phyloP scores from a whole-genome alignment of 495 filamentous ascomycete species.

The Trichoderma virens region DNA sequence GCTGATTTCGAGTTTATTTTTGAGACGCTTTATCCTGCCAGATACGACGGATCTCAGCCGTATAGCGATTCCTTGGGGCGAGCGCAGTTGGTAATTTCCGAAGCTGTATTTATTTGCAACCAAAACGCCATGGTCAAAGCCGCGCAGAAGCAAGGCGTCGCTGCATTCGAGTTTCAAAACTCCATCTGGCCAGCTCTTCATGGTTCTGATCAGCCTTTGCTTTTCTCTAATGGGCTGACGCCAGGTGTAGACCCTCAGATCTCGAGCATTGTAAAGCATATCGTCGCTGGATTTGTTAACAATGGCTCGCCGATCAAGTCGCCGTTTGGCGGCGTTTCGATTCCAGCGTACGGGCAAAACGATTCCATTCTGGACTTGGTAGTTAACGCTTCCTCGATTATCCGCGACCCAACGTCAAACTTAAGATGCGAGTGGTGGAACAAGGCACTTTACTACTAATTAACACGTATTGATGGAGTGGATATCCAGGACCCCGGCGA shows the following conservation, averaged over 20 bases:
- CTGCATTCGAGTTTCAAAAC: neutral
- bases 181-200: neutral
- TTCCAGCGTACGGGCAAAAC: neutral
- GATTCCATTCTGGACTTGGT: neutral
- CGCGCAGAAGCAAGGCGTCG: neutral
- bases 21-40: conserved; percentile 10
- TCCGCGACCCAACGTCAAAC: neutral
- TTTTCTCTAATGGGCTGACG: neutral
- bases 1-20: neutral
- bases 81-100: neutral
- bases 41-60: conserved; percentile 11
- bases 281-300: neutral
- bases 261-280: neutral
- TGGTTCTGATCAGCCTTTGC: neutral
- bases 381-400: neutral
- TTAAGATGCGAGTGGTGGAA: neutral
- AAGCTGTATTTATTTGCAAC: neutral
- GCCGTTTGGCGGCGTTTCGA: neutral
- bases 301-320: neutral
- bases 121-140: neutral
- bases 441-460: neutral
- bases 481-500: too few relatives aligned
- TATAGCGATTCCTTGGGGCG: conserved; percentile 1
- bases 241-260: neutral
- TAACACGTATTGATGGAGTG: too few relatives aligned